These are phyloP conservation scores for Arachis stenosperma DNA, from an alignment of 306 rosid species.

Conservation along the genomic window DNA sequence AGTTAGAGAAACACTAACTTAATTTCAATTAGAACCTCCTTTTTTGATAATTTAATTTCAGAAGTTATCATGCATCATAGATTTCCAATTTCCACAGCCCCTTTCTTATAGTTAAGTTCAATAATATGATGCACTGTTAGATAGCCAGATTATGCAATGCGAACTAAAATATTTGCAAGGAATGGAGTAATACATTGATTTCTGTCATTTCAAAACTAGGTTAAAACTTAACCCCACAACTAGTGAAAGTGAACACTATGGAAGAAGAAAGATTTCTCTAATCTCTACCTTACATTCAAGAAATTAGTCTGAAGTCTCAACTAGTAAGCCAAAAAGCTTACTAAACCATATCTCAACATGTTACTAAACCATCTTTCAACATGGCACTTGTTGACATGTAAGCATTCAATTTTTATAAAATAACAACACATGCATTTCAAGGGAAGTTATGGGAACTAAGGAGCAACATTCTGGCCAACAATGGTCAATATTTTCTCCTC, in stretches of 20 bases:
- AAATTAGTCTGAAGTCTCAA: not conserved
- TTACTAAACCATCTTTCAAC: not conserved
- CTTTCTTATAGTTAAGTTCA: not conserved
- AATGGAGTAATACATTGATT: slow-evolving; percentile 20
- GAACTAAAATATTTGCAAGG: not conserved
- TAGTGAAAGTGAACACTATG: slow-evolving; percentile 14
- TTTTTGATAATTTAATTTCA: slow-evolving; percentile 1
- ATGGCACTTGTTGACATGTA: not conserved
- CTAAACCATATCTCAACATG: not conserved
- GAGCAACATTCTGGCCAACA: slow-evolving; percentile 30
- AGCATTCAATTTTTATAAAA: slow-evolving; percentile 30
- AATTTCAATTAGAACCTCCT: slow-evolving; percentile 6
- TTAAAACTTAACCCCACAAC: not conserved
- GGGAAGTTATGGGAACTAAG: slow-evolving; percentile 4
- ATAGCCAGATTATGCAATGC: not conserved
- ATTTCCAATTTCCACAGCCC: not conserved
- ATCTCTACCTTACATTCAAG: slow-evolving; percentile 12
- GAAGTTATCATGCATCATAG: slow-evolving; percentile 21
- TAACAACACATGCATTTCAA: slow-evolving; percentile 31
- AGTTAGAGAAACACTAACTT: not conserved
- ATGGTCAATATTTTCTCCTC: not conserved
- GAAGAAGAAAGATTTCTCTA: slow-evolving; percentile 4
- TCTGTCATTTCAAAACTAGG: slow-evolving; percentile 1
- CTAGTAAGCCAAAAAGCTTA: not conserved
- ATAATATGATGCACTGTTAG: not conserved